Conservation (phyloP, 345 rosid genomes). For the Hevea brasiliensis region DNA sequence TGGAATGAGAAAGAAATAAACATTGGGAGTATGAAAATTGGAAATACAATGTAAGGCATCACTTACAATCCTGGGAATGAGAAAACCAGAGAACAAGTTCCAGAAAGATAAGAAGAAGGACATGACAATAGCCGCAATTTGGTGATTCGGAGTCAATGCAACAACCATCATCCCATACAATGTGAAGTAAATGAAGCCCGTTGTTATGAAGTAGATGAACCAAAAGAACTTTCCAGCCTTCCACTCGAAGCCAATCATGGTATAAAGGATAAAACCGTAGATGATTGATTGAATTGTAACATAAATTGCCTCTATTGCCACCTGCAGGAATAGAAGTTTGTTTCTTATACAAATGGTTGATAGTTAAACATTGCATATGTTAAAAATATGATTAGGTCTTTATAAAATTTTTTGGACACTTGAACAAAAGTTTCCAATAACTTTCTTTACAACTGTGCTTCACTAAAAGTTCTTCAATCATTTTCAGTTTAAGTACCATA, state of each 20-base stretch:
- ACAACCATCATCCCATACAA: conserved; percentile 79
- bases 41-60: neutral
- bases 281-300: conserved; percentile 50
- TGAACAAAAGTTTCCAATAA: too few relatives aligned
- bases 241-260: conserved; percentile 83
- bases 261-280: conserved; percentile 57
- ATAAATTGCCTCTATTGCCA: conserved; percentile 61
- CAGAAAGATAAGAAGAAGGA: conserved; percentile 80
- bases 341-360: neutral
- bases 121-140: conserved; percentile 69
- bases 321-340: conserved; percentile 39
- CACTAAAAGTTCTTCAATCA: neutral
- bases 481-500: too few relatives aligned
- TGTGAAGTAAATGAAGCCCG: conserved; percentile 67
- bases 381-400: too few relatives aligned
- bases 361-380: neutral
- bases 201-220: conserved; percentile 63
- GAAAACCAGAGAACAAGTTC: conserved; percentile 88
- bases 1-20: too few relatives aligned
- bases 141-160: conserved; percentile 70
- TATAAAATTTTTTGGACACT: too few relatives aligned
- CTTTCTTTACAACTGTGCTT: neutral
- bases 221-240: conserved; percentile 42
- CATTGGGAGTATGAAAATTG: neutral
- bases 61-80: conserved; percentile 65